Evolutionary conservation across 768 basidiomycete genomes (phyloP), one percentile per base, ranked within the genome.

Genomic region (Termitomyces bulborhizus): DNA sequence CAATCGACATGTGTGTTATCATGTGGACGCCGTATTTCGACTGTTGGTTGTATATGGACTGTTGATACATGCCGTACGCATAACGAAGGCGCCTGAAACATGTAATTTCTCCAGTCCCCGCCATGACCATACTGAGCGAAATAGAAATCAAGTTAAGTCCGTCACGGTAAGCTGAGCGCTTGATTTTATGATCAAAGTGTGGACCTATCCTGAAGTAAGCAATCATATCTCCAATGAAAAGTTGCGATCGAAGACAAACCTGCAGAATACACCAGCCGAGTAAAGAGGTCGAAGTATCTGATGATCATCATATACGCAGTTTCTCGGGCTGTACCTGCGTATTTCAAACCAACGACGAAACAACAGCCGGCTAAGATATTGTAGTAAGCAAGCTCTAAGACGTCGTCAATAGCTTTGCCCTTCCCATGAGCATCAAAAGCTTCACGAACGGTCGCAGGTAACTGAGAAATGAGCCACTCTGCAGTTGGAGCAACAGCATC

Each of bases 31-130:
- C 94, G 63, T 95, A 98, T 60, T 87, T 83, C 75, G 86, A 83
- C 15, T 77, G 76, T 44, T 82, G 82, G 59, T 82, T 80, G 55
- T 76, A 77, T 71, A 82, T 78, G 48, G 79, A 71, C 51, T 79
- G 79, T 54, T 83, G 82, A 63, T 86, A 85, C 79, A 93, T 86
- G 26, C 94, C 96, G 64, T 93, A 98, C 7, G 90, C 85, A 67
- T 91, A 88, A 18, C 97, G 82, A 12, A 98, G 77, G 21, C 94
- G 81, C 18, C 92, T 83, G 16, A 98, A 75, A 61, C 90, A 92
- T 53, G 87, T 88, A 48, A 98, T 82, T 68, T 98, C 94, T 3
- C 97, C 97, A 0, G 94, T 96, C 9, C 97, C 97, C 1, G 96
- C 93, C 92, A 98, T 96, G 42, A 98, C 88, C 80, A 96, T 88